Evolutionary conservation across 768 basidiomycete genomes (phyloP), one percentile per base, ranked within the genome.

Genomic region (Suillus tomentosus): DNA sequence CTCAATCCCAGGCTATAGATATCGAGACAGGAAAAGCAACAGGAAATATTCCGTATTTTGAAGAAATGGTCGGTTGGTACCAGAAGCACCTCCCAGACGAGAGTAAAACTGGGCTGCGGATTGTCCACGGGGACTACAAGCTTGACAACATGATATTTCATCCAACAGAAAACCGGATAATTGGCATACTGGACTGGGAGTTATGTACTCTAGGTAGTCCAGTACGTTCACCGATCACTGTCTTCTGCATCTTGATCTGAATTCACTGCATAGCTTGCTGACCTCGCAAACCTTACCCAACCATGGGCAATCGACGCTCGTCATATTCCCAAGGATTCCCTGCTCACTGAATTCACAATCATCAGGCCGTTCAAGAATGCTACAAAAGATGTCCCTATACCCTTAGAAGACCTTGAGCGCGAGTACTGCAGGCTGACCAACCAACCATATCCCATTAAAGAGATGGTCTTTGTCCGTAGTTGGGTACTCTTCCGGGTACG

Each of bases 51-150:
- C 94, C 94, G 5, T 82, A 78, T 61, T 91, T 90, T 74, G 79
- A 86, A 54, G 87, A 90, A 67, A 76, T 97, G 69, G 77, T 93
- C 61, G 74, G 76, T 15, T 97, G 92, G 93, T 97, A 95, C 76
- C 77, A 80, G 65, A 74, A 77, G 36, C 84, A 92, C 71, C 77
- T 93, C 34, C 95, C 94, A 2, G 86, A 93, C 70, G 94, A 96
- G 77, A 79, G 73, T 66, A 87, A 87, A 73, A 84, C 83, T 1
- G 93, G 92, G 1, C 79, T 85, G 61, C 87, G 92, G n/a, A 88
- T 99, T 67, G 95, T 99, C 6, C 96, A 99, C 73, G 96, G 96
- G 34, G 96, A 99, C 76, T 99, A 93, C 74, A 99, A 99, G 75
- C 81, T 96, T n/a, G 96, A 99, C 77, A 99, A 99, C 75, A 75